These are phyloP conservation scores for Psilocybe subaeruginosa DNA, from an alignment of 768 basidiomycete species.

Conservation along the genomic window DNA sequence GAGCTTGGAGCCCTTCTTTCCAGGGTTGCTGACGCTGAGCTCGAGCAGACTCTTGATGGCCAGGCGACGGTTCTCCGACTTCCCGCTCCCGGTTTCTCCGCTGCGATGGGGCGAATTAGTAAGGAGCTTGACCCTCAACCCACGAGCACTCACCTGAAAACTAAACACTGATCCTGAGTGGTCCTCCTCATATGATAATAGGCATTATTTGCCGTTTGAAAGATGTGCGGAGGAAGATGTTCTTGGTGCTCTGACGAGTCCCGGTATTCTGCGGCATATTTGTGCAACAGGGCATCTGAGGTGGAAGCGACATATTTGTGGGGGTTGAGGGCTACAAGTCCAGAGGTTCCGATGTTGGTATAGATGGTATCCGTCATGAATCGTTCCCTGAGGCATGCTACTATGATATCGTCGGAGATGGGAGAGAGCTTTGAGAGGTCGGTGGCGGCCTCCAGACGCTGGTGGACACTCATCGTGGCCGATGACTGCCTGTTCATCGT, in stretches of 20 bases:
- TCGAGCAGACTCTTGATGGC: conserved; percentile 93
- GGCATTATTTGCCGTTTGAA: conserved; percentile 87
- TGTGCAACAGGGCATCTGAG: conserved; percentile 81
- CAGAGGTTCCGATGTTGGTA: conserved; percentile 70
- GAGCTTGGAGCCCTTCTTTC: conserved; percentile 95
- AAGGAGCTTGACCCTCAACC: neutral
- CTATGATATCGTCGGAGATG: conserved; percentile 82
- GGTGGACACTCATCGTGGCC: conserved; percentile 50
- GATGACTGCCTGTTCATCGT: conserved; percentile 39
- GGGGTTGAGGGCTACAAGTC: conserved; percentile 88
- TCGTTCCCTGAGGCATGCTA: conserved; percentile 82
- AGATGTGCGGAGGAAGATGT: conserved; percentile 82
- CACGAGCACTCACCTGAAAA: conserved; percentile 68
- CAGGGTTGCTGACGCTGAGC: conserved; percentile 82
- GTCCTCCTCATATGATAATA: conserved; percentile 98
- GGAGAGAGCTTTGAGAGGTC: conserved; percentile 72
- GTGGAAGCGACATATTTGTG: conserved; percentile 88
- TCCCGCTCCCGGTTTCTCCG: conserved; percentile 92
- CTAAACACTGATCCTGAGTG: conserved; percentile 87
- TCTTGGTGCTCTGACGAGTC: conserved; percentile 68
- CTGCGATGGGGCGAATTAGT: conserved; percentile 38
- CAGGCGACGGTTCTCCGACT: conserved; percentile 89
- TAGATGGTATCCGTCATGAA: conserved; percentile 87
- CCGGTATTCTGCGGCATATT: conserved; percentile 86
- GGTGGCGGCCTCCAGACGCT: conserved; percentile 70